Conservation (phyloP, 371 early-diverging fungal genomes). For the Mortierella sp. region DNA sequence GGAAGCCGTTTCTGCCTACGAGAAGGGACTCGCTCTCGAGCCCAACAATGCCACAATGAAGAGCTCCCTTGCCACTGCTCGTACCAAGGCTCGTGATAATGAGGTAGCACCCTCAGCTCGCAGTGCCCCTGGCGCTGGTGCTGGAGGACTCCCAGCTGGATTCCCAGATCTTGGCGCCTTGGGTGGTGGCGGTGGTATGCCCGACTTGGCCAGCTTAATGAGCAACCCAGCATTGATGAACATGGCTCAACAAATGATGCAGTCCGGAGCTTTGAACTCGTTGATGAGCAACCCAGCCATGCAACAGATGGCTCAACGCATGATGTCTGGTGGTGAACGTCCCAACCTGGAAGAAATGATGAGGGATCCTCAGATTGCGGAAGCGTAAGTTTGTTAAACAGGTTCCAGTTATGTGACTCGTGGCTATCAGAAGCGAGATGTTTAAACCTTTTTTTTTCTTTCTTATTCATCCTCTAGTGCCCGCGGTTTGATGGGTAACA, state of each 20-base stretch:
- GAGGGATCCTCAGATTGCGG: conserved; percentile 82
- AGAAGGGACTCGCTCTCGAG: conserved; percentile 91
- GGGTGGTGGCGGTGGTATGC: conserved; percentile 75
- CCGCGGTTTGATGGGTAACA: conserved; percentile 75
- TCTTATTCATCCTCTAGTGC: conserved; percentile 63
- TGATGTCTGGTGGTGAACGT: conserved; percentile 74
- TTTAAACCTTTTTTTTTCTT: neutral
- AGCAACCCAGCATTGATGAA: conserved; percentile 93
- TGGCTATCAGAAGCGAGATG: neutral
- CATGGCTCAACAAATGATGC: conserved; percentile 96
- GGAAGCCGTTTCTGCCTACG: conserved; percentile 92
- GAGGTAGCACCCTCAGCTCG: conserved; percentile 54
- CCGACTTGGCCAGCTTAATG: conserved; percentile 81
- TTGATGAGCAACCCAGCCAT: conserved; percentile 93
- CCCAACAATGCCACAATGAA: conserved; percentile 85
- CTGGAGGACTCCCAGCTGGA: conserved; percentile 54
- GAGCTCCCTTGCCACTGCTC: conserved; percentile 72
- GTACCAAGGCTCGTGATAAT: conserved; percentile 62
- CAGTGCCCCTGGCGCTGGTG: conserved; percentile 48
- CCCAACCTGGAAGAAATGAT: conserved; percentile 78
- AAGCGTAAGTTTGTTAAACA: conserved; percentile 68
- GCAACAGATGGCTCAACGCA: conserved; percentile 86
- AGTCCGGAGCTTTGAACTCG: conserved; percentile 85
- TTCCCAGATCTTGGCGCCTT: conserved; percentile 54
- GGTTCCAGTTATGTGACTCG: neutral